These are phyloP conservation scores for Acer saccharum DNA, from an alignment of 345 rosid genomes.

Conservation along the genomic window DNA sequence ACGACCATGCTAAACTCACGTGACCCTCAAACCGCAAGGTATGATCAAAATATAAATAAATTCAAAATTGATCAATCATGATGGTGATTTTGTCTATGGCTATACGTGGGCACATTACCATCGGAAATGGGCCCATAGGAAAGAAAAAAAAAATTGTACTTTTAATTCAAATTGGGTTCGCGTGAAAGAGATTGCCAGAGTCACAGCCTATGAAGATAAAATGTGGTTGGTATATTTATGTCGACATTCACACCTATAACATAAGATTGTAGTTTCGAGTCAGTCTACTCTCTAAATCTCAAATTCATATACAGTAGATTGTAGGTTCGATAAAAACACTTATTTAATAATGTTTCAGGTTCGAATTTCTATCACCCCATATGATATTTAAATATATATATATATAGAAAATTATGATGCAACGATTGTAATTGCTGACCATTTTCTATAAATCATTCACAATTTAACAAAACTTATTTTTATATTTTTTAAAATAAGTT, in stretches of 20 bases:
- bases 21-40: background rate
- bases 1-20: background rate
- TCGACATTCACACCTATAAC: too few species aligned
- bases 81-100: background rate
- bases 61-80: background rate
- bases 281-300: too few species aligned
- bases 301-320: too few species aligned
- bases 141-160: background rate
- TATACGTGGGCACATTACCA: background rate
- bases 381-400: too few species aligned
- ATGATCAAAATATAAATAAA: too few species aligned
- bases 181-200: background rate
- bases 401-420: background rate
- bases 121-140: background rate
- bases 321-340: too few species aligned
- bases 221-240: too few species aligned
- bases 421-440: background rate
- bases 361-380: accelerated
- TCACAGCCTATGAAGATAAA: too few species aligned
- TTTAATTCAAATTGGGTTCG: conserved; percentile 5
- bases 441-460: background rate
- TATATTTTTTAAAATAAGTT: too few species aligned
- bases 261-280: too few species aligned
- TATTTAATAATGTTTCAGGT: too few species aligned
- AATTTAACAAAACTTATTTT: too few species aligned